These are phyloP conservation scores for Hamigera avellanea DNA, from an alignment of 495 filamentous ascomycete genomes.

Conservation along the genomic window DNA sequence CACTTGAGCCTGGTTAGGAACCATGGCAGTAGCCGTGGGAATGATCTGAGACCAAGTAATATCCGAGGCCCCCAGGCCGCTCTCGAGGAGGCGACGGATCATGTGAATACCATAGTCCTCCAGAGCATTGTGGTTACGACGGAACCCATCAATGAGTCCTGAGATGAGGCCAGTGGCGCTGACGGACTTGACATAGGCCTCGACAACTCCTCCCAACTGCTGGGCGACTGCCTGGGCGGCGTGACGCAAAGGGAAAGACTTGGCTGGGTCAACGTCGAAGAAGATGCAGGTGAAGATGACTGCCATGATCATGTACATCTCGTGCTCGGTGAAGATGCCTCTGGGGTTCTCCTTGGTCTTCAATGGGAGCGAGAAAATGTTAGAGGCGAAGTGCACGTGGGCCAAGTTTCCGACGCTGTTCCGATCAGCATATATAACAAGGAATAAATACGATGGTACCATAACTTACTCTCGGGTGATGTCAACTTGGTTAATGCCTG, in stretches of 20 bases:
- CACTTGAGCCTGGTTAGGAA: slow-evolving; percentile 61
- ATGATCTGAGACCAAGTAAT: slow-evolving; percentile 65
- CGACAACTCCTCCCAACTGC: slow-evolving; percentile 50
- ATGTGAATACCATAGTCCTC: slow-evolving; percentile 57
- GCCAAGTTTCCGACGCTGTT: slow-evolving; percentile 55
- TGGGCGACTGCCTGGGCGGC: slow-evolving; percentile 49
- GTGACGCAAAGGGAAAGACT: slow-evolving; percentile 45
- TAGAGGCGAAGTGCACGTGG: slow-evolving; percentile 59
- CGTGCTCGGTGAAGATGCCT: slow-evolving; percentile 67
- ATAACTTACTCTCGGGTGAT: slow-evolving; percentile 52
- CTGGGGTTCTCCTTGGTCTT: slow-evolving; percentile 56
- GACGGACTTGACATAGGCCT: slow-evolving; percentile 54
- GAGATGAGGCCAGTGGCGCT: slow-evolving; percentile 43
- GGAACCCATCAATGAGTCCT: slow-evolving; percentile 43
- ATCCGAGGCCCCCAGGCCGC: slow-evolving; percentile 51
- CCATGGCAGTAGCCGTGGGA: slow-evolving; percentile 46
- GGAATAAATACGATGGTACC: background rate
- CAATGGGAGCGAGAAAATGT: slow-evolving; percentile 61
- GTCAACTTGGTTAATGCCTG: slow-evolving; percentile 56
- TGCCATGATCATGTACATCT: slow-evolving; percentile 66
- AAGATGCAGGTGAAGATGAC: slow-evolving; percentile 50
- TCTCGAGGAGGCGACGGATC: slow-evolving; percentile 56
- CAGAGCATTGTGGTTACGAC: slow-evolving; percentile 41
- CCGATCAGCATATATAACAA: background rate
- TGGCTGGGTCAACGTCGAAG: slow-evolving; percentile 41